phyloP scores from a whole-genome alignment of 208 protist species.

The Angomonas ambiguus region DNA sequence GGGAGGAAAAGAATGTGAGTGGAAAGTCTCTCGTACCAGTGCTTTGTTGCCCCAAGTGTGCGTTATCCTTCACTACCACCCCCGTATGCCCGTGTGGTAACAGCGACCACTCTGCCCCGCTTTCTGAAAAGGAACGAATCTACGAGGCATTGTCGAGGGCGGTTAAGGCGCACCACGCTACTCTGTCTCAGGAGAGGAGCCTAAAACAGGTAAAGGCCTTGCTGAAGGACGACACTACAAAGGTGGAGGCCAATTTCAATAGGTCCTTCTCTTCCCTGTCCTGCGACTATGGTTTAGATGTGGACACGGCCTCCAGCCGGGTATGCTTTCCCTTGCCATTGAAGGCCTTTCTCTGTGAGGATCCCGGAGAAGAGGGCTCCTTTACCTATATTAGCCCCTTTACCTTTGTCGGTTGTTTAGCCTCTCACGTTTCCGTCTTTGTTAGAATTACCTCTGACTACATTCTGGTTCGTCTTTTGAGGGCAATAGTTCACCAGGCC shows the following conservation, averaged over 20 bases:
- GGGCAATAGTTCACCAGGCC: no score
- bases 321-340: not conserved
- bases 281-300: not conserved
- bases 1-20: not conserved
- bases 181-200: not conserved
- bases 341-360: not conserved
- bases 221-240: not conserved
- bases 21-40: not conserved
- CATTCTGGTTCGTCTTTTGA: constrained; percentile 34
- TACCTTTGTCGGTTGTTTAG: constrained; percentile 33
- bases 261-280: not conserved
- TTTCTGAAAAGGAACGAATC: not conserved
- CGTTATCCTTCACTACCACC: not conserved
- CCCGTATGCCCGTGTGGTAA: not conserved
- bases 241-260: not conserved
- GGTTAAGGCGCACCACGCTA: not conserved
- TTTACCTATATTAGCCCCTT: constrained; percentile 19
- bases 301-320: not conserved
- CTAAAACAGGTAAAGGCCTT: not conserved
- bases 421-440: constrained; percentile 42
- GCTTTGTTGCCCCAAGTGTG: not conserved
- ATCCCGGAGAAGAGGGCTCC: not conserved
- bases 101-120: not conserved
- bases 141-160: not conserved
- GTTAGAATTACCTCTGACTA: constrained; percentile 16